These are phyloP conservation scores for Phialocephala sp. DNA, from an alignment of 2,329 filamentous ascomycete genomes.

Conservation along the genomic window DNA sequence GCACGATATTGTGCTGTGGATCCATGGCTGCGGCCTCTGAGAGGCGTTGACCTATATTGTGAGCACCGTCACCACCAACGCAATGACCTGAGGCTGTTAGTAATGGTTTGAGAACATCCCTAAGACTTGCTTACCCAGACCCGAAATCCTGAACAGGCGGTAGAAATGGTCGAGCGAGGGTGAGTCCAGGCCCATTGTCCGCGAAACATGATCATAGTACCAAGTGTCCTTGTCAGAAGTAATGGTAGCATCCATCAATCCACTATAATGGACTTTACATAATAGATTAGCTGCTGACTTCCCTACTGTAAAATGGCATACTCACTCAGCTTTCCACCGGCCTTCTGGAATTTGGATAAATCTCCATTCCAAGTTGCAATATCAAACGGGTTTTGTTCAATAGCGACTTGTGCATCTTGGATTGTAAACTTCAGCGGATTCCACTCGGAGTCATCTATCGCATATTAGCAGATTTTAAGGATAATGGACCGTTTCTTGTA, in stretches of 20 bases:
- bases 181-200: slow-evolving; percentile 47
- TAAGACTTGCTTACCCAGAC: slow-evolving; percentile 51
- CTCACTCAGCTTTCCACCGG: slow-evolving; percentile 34
- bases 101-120: slow-evolving; percentile 49
- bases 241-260: slow-evolving; percentile 42
- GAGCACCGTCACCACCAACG: slow-evolving; percentile 52
- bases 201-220: slow-evolving; percentile 48
- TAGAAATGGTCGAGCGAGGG: slow-evolving; percentile 51
- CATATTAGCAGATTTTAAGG: background rate
- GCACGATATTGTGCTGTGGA: slow-evolving; percentile 51
- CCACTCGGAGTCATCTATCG: slow-evolving; percentile 41
- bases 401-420: slow-evolving; percentile 42
- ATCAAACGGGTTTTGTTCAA: slow-evolving; percentile 30
- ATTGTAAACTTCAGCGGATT: slow-evolving; percentile 47
- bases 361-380: slow-evolving; percentile 35
- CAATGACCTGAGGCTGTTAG: slow-evolving; percentile 57
- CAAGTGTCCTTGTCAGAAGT: slow-evolving; percentile 50
- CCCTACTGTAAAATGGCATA: slow-evolving; percentile 18
- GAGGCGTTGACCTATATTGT: slow-evolving; percentile 39
- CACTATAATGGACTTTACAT: slow-evolving; percentile 32
- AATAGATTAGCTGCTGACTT: background rate
- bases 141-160: slow-evolving; percentile 57
- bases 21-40: slow-evolving; percentile 40
- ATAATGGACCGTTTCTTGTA: background rate
- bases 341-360: slow-evolving; percentile 32